These are phyloP conservation scores for Aphanomyces stellatus DNA, from an alignment of 352 stramenopile genomes.

Conservation along the genomic window DNA sequence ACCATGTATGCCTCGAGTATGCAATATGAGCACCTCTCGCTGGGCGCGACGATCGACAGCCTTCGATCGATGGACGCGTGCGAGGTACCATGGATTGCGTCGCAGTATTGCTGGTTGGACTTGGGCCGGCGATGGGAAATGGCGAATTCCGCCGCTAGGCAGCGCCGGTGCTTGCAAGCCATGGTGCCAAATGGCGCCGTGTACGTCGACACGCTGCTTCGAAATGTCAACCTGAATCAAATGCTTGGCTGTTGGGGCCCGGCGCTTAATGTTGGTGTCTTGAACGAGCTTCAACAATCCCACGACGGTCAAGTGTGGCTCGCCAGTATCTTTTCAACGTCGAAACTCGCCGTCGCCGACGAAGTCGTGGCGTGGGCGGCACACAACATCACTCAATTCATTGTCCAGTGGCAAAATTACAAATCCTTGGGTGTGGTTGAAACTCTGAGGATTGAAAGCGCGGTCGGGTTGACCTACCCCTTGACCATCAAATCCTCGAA, in stretches of 20 bases:
- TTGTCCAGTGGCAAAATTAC: constrained; percentile 15
- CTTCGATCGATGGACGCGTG: constrained; percentile 15
- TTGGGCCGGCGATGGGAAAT: not conserved
- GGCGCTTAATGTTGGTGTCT: not conserved
- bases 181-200: not conserved
- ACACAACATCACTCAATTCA: not conserved
- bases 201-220: not conserved
- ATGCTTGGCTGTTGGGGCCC: not conserved
- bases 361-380: not conserved
- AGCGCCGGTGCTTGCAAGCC: not conserved
- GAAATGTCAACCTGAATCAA: not conserved
- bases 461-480: not conserved
- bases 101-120: constrained; percentile 13
- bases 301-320: not conserved
- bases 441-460: not conserved
- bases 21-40: no score
- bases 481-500: constrained; percentile 2
- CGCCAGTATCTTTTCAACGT: not conserved
- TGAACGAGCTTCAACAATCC: not conserved
- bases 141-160: not conserved
- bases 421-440: not conserved
- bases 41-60: no score
- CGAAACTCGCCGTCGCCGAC: not conserved
- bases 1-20: no score
- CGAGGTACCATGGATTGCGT: constrained; percentile 8